Evolutionary conservation across 1,284 basidiomycete species (phyloP), one percentile per base, ranked within the genome.

Genomic region (Austropuccinia psidii): DNA sequence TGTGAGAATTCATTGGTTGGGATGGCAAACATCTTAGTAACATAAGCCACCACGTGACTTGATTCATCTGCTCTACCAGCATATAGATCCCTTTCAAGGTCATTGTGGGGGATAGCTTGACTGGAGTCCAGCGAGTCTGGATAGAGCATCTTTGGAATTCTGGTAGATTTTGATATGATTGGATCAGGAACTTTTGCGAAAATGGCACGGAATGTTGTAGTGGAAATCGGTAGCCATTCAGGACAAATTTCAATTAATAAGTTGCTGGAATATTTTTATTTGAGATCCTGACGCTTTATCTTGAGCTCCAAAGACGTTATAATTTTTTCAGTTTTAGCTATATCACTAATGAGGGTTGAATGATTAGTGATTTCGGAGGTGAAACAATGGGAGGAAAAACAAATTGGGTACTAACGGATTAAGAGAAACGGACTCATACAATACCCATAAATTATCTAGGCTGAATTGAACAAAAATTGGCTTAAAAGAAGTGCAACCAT

Each of bases 1-100:
- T 94, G 89, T 0, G 95, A 95, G 35, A 98, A 82, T 60, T 95
- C 90, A 68, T 86, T 86, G 21, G 82, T 83, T 27, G 87, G 83
- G 1, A 98, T 89, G 0, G 93, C 93, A 80, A 98, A 98, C 95
- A 98, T 98, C 81, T 98, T 98, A 84, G 91, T 96, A 68, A 98
- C 90, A 80, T 95, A 96, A 4, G 88, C 91, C 15, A 88, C 86
- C n/a, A 93, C 83, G 69, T 83, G 85, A 0, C 88, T 86, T 4
- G 85, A 84, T 2, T 86, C 78, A 0, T 79, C 83, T n/a, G 86
- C 43, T 74, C 87, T 85, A 69, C 91, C 90, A 0, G 85, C 81
- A 82, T 90, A 98, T 11, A 98, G 83, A 74, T 90, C 89, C 76
- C 84, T 82, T 80, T 98, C 94, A 29, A 96, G 83, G 76, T 88